Conservation (phyloP, 257 asterid species). For the Phtheirospermum japonicum region DNA sequence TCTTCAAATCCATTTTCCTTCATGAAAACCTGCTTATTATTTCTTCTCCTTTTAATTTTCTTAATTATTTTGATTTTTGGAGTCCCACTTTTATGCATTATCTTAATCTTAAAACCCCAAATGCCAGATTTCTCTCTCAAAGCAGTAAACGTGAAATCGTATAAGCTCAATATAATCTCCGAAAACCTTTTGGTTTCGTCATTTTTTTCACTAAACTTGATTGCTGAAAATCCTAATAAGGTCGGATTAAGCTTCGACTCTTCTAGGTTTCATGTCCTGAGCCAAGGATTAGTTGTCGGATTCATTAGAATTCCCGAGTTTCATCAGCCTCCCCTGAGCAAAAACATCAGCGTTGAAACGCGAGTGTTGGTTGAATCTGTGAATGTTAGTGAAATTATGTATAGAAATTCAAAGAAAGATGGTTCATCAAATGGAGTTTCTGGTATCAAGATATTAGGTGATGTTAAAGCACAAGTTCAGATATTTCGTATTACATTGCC, state of each 20-base stretch:
- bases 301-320: constrained; percentile 52
- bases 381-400: constrained; percentile 42
- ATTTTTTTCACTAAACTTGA: constrained; percentile 35
- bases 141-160: constrained; percentile 42
- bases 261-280: constrained; percentile 44
- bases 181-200: constrained; percentile 46
- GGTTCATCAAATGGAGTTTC: constrained; percentile 26
- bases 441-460: constrained; percentile 50
- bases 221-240: constrained; percentile 54
- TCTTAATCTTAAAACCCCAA: constrained; percentile 49
- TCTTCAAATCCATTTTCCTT: constrained; percentile 35
- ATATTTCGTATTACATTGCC: constrained; percentile 37
- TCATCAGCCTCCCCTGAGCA: constrained; percentile 65
- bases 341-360: constrained; percentile 43
- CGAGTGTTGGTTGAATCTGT: constrained; percentile 37
- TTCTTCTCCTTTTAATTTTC: constrained; percentile 37
- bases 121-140: constrained; percentile 53
- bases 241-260: constrained; percentile 49
- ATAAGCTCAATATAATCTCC: constrained; percentile 38
- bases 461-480: constrained; percentile 40
- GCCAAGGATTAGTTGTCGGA: constrained; percentile 57
- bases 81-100: constrained; percentile 29
- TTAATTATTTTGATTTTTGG: constrained; percentile 33
- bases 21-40: constrained; percentile 32
- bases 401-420: constrained; percentile 29